Evolutionary conservation across 176 grass and related monocot genomes (phyloP).

Genomic region (Avena atlantica): DNA sequence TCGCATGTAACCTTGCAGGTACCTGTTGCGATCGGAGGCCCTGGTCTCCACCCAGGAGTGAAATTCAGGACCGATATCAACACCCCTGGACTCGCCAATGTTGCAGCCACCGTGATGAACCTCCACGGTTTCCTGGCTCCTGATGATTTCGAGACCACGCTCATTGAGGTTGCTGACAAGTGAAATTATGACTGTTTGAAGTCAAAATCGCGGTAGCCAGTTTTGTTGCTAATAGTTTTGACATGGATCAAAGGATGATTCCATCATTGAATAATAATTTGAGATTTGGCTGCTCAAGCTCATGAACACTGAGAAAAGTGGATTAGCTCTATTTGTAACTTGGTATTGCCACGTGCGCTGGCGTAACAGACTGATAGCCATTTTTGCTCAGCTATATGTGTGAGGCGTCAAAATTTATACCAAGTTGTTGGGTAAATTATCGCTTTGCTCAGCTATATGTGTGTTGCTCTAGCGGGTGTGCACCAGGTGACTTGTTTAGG

Average conservation of each 20-base stretch:
- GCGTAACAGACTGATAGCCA: background rate
- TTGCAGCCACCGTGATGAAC: constrained; percentile 95
- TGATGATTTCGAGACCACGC: constrained; percentile 80
- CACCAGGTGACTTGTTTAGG: too few species aligned
- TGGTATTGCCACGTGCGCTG: background rate
- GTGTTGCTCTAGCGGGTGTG: too few species aligned
- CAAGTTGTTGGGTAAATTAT: background rate
- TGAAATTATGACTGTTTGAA: constrained; percentile 29
- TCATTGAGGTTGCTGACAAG: constrained; percentile 80
- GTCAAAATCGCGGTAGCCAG: constrained; percentile 29
- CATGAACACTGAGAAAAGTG: background rate
- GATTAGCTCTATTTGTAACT: constrained; percentile 27
- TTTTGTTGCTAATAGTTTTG: constrained; percentile 64
- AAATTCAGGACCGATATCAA: constrained; percentile 73
- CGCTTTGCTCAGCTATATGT: too few species aligned
- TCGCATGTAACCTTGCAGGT: constrained; percentile 58
- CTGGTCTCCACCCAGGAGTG: constrained; percentile 72
- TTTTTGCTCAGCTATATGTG: constrained; percentile 31
- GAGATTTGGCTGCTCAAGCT: constrained; percentile 43
- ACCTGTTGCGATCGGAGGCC: constrained; percentile 92
- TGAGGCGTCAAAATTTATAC: background rate
- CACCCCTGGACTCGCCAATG: constrained; percentile 80
- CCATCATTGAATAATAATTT: constrained; percentile 54
- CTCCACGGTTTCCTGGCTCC: constrained; percentile 88
- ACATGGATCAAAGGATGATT: background rate